These are phyloP conservation scores for Botryotinia globosa DNA, from an alignment of 2,329 filamentous ascomycete genomes.

Conservation along the genomic window DNA sequence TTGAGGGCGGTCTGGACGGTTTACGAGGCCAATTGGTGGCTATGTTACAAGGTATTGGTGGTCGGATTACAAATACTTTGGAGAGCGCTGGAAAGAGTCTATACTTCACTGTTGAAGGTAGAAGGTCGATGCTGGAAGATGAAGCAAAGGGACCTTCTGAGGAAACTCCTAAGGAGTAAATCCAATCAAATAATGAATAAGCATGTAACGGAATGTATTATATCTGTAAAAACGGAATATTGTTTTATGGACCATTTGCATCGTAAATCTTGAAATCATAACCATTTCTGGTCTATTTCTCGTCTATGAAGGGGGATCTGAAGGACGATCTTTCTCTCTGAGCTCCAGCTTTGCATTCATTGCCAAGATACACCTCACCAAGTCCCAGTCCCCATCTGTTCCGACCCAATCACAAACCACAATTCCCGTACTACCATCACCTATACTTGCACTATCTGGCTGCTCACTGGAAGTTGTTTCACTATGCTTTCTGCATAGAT, in stretches of 20 bases:
- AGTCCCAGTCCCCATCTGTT: conserved; percentile 81
- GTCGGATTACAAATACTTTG: conserved; percentile 72
- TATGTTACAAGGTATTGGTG: conserved; percentile 76
- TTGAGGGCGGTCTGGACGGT: conserved; percentile 77
- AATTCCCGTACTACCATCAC: conserved; percentile 78
- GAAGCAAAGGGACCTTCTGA: conserved; percentile 44
- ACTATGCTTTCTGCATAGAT: conserved; percentile 57
- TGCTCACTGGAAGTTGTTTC: conserved; percentile 33
- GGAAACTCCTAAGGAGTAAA: conserved; percentile 22
- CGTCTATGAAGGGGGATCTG: conserved; percentile 1
- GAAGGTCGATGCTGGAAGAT: conserved; percentile 78
- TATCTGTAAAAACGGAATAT: conserved; percentile 29
- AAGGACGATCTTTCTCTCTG: conserved; percentile 28
- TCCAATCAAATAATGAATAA: conserved; percentile 25
- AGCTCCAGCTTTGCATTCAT: conserved; percentile 75
- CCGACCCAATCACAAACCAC: conserved; percentile 95
- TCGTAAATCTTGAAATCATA: conserved; percentile 24
- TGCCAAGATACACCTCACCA: conserved; percentile 80
- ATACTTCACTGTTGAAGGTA: conserved; percentile 83
- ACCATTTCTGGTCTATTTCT: conserved; percentile 2
- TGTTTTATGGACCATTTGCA: conserved; percentile 18
- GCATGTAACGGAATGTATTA: conserved; percentile 29
- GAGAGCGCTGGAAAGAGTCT: conserved; percentile 78
- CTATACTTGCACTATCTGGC: conserved; percentile 43
- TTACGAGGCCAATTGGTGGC: conserved; percentile 77